A percentile compares a stretch with the other conserved stretches of the same genome.
Conservation (phyloP, 441 rosid genomes). For the Croton setiger region DNA sequence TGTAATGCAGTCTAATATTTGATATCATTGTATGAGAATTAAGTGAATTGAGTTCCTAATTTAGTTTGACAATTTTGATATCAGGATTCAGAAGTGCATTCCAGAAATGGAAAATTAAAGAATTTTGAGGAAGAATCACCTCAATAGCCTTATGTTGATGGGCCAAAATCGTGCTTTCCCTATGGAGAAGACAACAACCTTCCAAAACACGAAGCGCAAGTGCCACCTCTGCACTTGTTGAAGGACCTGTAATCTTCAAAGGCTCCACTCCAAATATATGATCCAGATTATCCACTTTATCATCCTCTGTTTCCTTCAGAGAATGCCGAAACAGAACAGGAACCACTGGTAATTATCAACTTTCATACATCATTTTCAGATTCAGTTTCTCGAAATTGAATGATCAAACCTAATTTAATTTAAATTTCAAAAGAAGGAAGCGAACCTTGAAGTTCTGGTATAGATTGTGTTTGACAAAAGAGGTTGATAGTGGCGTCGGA, state of each 20-base stretch:
- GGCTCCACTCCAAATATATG: constrained; percentile 81
- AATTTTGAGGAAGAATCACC: no score
- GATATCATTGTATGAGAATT: no score
- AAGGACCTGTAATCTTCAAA: constrained; percentile 72
- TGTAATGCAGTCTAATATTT: no score
- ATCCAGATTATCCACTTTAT: constrained; percentile 59
- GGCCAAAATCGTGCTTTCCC: constrained; percentile 70
- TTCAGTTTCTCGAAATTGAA: not conserved
- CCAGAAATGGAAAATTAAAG: no score
- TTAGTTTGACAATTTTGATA: not conserved
- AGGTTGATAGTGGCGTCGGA: constrained; percentile 69
- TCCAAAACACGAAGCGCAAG: constrained; percentile 89
- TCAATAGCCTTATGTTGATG: constrained; percentile 74
- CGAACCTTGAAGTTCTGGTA: no score
- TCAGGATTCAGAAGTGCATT: not conserved
- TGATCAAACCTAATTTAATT: no score
- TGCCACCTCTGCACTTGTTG: constrained; percentile 70
- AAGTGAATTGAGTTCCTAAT: not conserved
- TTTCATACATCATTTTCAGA: not conserved
- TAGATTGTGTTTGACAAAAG: constrained; percentile 19
- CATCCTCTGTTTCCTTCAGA: constrained; percentile 57
- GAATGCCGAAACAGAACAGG: constrained; percentile 75
- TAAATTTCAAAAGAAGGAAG: no score
- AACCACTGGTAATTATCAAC: constrained; percentile 50
- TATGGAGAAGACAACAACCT: constrained; percentile 89